A percentile compares a stretch with the other conserved stretches of the same genome.
phyloP scores from a whole-genome alignment of 164 flowering plant species.

The Vitis rupestris region DNA sequence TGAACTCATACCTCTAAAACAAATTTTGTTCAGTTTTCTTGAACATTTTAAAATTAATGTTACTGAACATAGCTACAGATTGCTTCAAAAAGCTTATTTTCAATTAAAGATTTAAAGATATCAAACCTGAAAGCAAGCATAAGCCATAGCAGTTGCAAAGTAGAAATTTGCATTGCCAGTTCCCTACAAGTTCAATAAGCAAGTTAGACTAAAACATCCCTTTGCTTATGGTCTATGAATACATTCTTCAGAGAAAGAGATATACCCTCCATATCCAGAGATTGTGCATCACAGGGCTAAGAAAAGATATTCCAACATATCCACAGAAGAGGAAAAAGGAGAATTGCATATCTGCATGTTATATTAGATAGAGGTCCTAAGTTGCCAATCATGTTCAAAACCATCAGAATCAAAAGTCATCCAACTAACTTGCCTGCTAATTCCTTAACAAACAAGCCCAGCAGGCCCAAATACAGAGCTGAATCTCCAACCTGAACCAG shows the following conservation, averaged over 20 bases:
- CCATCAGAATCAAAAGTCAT: conserved; percentile 5
- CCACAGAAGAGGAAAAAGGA: conserved; percentile 92
- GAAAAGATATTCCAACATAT: conserved; percentile 79
- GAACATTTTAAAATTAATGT: too few species aligned
- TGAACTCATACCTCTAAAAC: background rate
- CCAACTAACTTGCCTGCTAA: conserved; percentile 63
- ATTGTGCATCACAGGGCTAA: conserved; percentile 98
- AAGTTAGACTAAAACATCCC: background rate
- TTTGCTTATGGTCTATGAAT: too few species aligned
- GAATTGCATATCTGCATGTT: conserved; percentile 76
- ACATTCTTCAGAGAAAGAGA: conserved; percentile 13
- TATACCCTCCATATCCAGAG: conserved; percentile 98
- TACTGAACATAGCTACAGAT: too few species aligned
- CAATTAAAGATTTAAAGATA: background rate
- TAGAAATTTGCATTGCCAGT: conserved; percentile 98
- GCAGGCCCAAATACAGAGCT: conserved; percentile 78
- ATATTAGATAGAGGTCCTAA: conserved; percentile 6
- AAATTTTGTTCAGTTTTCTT: too few species aligned
- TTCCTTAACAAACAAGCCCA: conserved; percentile 79
- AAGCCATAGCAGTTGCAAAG: conserved; percentile 87
- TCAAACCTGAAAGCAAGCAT: conserved; percentile 89
- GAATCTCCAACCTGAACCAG: conserved; percentile 80
- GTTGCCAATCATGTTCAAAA: conserved; percentile 6
- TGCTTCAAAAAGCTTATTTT: too few species aligned
- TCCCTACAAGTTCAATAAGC: conserved; percentile 55